Base-by-base conservation (phyloP, 2,329 filamentous ascomycete genomes). In the Dothistroma septosporum region DNA sequence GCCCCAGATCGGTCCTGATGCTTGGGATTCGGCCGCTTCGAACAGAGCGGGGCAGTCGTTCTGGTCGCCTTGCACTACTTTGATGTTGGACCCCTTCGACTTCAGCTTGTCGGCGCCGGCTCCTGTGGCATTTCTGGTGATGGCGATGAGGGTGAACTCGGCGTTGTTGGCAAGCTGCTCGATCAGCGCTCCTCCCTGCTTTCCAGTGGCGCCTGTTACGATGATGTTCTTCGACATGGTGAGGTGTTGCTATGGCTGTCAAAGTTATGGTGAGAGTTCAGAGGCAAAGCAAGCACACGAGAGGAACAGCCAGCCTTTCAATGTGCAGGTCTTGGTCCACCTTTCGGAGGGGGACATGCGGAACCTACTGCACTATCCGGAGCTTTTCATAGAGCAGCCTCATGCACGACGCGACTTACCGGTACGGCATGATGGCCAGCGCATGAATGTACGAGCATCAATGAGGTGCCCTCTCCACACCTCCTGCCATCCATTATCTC, bases 61-160 rank as follows among this genome's bases (percentile, higher is more conserved):
- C 9, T 87, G 73, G 62, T 87, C 77, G 7, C 85, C 85, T 65
- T 85, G 74, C 2, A 88, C 77, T 1, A 88, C 66, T n/a, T 78
- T 79, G 66, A 87, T 78, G 16, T 77, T 76, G 8, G 79, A 66
- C 0, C 78, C 75, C 9, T 74, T 61, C 1, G 72, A 66, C 22
- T 50, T 52, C 2, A 86, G 78, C 14, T 74, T 76, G 67, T 83
- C 76, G 0, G 85, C 83, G 1, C 78, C 77, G 0, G 73, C 55
- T 0, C 83, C 85, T 12, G 73, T 69, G 0, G 79, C 66, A 66
- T 87, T 79, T 61, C 86, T 82, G 2, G 85, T 87, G 22, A 87
- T 76, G 7, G 85, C 86, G 11, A 86, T 77, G 55, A 88, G 82
- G 11, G 76, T 64, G 64, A 63, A 72, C 3, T 31, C 49, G 57